Percentiles rank a stretch among this genome's conserved stretches.
phyloP scores from a whole-genome alignment of 257 asterid species.

The Solanum rostratum region DNA sequence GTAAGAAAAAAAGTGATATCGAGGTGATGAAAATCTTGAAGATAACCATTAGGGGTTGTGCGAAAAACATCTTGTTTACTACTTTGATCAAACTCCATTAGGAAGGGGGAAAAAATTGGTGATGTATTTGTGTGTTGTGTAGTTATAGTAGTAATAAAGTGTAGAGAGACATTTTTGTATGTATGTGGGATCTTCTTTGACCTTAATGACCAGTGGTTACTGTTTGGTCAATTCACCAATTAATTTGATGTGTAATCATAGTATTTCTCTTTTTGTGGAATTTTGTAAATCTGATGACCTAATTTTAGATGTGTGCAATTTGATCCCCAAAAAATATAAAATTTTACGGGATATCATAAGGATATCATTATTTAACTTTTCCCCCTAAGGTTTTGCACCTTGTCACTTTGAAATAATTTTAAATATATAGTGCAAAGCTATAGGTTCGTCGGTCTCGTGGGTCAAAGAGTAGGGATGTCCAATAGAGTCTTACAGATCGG shows the following conservation, averaged over 20 bases:
- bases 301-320: background rate
- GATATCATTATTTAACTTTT: background rate
- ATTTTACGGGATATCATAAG: background rate
- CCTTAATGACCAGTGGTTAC: background rate
- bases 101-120: background rate
- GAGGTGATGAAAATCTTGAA: slow-evolving; percentile 46
- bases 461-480: no score
- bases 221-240: background rate
- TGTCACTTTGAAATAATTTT: background rate
- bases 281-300: background rate
- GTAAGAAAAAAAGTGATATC: slow-evolving; percentile 17
- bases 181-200: slow-evolving; percentile 1
- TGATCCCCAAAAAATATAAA: background rate
- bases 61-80: slow-evolving; percentile 11
- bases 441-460: no score
- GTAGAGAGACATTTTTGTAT: slow-evolving; percentile 5
- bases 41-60: slow-evolving; percentile 29
- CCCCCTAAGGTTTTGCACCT: background rate
- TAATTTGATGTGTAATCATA: background rate
- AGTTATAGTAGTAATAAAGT: background rate
- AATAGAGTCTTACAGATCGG: no score
- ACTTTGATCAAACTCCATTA: slow-evolving; percentile 10
- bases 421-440: background rate
- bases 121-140: background rate
- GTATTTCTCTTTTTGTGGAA: background rate